A percentile compares a stretch with the other conserved stretches of the same genome.
Conservation (phyloP, 805 yeast species). For the Saturnispora diversa region DNA sequence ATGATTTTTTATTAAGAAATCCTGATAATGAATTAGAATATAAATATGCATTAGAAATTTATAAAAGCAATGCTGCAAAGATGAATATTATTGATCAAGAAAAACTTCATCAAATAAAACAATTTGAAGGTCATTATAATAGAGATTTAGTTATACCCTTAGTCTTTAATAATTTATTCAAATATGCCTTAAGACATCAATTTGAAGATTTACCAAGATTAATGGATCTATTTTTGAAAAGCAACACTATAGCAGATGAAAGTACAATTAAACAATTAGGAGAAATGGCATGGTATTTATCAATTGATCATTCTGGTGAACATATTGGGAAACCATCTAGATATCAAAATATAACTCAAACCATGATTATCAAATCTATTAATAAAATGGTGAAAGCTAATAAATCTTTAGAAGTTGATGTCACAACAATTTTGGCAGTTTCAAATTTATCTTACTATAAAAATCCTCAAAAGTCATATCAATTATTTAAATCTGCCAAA, state of each 20-base stretch:
- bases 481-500: constrained; percentile 25
- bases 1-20: constrained; percentile 24
- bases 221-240: constrained; percentile 16
- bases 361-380: constrained; percentile 20
- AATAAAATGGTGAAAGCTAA: constrained; percentile 17
- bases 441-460: constrained; percentile 22
- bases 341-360: constrained; percentile 21
- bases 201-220: constrained; percentile 19
- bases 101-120: constrained; percentile 20
- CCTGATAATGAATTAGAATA: constrained; percentile 24
- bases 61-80: constrained; percentile 16
- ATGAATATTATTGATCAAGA: constrained; percentile 25
- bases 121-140: constrained; percentile 13
- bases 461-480: constrained; percentile 20
- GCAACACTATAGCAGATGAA: constrained; percentile 12
- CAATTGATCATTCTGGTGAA: constrained; percentile 26
- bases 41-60: constrained; percentile 21
- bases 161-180: constrained; percentile 23
- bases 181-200: constrained; percentile 20
- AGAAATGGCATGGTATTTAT: constrained; percentile 27
- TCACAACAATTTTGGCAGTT: constrained; percentile 26
- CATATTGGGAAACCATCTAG: constrained; percentile 19
- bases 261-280: constrained; percentile 20
- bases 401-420: constrained; percentile 18
- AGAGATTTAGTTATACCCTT: constrained; percentile 23